phyloP scores from a whole-genome alignment of 2,329 filamentous ascomycete genomes.

The Lizonia empirigonia region DNA sequence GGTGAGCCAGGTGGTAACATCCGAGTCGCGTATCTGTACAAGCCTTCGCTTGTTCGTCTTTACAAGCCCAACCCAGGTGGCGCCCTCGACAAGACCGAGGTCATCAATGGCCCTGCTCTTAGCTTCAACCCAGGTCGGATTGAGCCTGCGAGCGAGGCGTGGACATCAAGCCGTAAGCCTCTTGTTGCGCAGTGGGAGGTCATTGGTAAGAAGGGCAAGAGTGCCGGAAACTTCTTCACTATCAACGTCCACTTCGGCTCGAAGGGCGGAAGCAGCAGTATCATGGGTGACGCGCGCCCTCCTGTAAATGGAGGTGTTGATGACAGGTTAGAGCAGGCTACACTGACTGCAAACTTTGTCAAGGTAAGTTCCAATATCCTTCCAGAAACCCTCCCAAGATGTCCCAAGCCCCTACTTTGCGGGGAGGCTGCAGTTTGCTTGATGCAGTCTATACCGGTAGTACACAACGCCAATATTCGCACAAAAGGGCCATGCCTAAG shows the following conservation, averaged over 20 bases:
- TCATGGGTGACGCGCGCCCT: constrained; percentile 69
- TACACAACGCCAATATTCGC: constrained; percentile 23
- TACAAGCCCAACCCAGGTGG: constrained; percentile 63
- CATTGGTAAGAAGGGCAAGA: constrained; percentile 57
- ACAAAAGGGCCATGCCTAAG: constrained; percentile 16
- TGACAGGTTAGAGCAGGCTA: constrained; percentile 62
- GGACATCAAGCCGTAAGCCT: constrained; percentile 68
- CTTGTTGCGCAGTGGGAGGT: constrained; percentile 69
- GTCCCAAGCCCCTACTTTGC: constrained; percentile 14
- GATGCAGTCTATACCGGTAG: constrained; percentile 13
- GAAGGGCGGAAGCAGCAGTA: constrained; percentile 68
- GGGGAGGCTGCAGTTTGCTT: constrained; percentile 24
- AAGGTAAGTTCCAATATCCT: constrained; percentile 39
- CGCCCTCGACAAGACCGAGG: constrained; percentile 60
- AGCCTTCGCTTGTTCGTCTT: constrained; percentile 64
- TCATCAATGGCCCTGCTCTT: constrained; percentile 63
- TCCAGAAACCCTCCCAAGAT: constrained; percentile 4
- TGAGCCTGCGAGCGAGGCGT: constrained; percentile 65
- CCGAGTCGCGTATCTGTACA: constrained; percentile 72
- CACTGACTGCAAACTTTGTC: constrained; percentile 58
- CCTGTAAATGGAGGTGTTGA: constrained; percentile 69
- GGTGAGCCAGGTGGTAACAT: constrained; percentile 74
- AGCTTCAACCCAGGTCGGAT: constrained; percentile 73
- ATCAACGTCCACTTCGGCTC: constrained; percentile 72
- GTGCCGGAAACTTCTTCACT: constrained; percentile 62